Base-by-base conservation (phyloP, 2,329 filamentous ascomycete genomes). In the Huntiella decipiens region DNA sequence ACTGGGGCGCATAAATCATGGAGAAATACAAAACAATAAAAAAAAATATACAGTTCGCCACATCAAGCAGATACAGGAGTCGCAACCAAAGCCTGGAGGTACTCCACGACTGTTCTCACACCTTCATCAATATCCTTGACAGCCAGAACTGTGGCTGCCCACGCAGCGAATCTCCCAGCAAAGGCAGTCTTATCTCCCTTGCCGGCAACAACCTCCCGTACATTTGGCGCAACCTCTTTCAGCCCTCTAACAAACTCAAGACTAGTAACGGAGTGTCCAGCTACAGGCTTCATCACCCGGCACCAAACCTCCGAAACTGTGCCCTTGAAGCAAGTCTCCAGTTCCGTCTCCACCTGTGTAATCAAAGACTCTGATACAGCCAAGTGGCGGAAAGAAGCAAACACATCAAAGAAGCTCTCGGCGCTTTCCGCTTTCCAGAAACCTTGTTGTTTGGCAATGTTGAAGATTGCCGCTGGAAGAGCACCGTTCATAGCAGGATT, bases 401-500 rank as follows among this genome's bases (percentile, higher is more conserved):
- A 81, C 63, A 92, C 72, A 55, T 81, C 66, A 61, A 91, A 96
- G 62, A 95, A 94, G 16, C 71, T 64, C 55, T 80, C 77, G 3
- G 77, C 84, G 5, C 85, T 68, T 1, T 66, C 64, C 1, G 76
- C 62, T 50, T 72, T 73, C 58, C 79, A 76, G 52, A 82, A 77
- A 44, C 81, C 73, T 55, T 94, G 79, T 59, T 81, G 84, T 64
- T 77, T 77, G 4, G 86, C 79, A 16, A 84, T 76, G 56, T 94
- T 85, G 56, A 94, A 95, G 41, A 98, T 83, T 35, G 88, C 86
- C 47, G 86, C 73, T 2, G 91, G 87, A 53, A 98, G 94, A 12
- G 85, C 91, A n/a, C 91, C 91, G 50, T 82, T 83, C 52, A 95
- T 69, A 7, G 85, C 85, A 3, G 88, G 86, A 41, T 86, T 88